Percentiles rank a stretch among this genome's conserved stretches.
These are phyloP conservation scores for Discostella stelligeroides DNA, from an alignment of 108 stramenopile species.

Conservation along the genomic window DNA sequence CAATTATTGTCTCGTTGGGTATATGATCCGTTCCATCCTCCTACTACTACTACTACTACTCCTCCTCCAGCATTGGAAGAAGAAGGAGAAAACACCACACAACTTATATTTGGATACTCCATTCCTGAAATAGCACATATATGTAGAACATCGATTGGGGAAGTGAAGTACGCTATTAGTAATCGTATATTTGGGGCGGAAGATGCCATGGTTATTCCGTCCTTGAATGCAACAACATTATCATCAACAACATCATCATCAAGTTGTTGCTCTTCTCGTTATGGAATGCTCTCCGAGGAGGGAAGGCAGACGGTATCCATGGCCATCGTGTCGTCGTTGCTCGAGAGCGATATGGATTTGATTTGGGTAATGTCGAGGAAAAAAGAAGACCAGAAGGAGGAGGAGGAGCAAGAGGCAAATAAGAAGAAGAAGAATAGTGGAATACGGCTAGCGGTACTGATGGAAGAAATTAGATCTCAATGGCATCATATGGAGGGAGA, in stretches of 20 bases:
- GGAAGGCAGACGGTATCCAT: conserved; percentile 43
- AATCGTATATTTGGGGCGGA: conserved; percentile 41
- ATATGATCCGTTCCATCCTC: conserved; percentile 47
- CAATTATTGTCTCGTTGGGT: conserved; percentile 24
- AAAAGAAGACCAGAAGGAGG: conserved; percentile 1
- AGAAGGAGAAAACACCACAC: background rate
- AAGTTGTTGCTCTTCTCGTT: conserved; percentile 2
- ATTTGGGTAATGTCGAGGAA: conserved; percentile 9
- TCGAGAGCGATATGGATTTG: conserved; percentile 43
- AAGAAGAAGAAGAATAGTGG: background rate
- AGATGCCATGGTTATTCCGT: conserved; percentile 40
- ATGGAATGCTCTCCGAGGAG: conserved; percentile 46
- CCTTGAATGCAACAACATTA: background rate
- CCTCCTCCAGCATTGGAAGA: conserved; percentile 11
- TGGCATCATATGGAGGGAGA: conserved; percentile 43
- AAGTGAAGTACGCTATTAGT: conserved; percentile 29
- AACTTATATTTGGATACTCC: conserved; percentile 23
- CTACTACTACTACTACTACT: background rate
- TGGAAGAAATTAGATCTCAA: conserved; percentile 37
- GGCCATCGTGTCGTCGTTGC: conserved; percentile 43
- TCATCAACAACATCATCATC: background rate
- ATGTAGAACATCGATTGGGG: conserved; percentile 35
- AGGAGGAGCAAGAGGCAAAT: background rate
- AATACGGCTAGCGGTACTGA: conserved; percentile 23
- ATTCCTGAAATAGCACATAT: conserved; percentile 36